These are phyloP conservation scores for Solanum chacoense DNA, from an alignment of 305 asterid genomes.

Conservation along the genomic window DNA sequence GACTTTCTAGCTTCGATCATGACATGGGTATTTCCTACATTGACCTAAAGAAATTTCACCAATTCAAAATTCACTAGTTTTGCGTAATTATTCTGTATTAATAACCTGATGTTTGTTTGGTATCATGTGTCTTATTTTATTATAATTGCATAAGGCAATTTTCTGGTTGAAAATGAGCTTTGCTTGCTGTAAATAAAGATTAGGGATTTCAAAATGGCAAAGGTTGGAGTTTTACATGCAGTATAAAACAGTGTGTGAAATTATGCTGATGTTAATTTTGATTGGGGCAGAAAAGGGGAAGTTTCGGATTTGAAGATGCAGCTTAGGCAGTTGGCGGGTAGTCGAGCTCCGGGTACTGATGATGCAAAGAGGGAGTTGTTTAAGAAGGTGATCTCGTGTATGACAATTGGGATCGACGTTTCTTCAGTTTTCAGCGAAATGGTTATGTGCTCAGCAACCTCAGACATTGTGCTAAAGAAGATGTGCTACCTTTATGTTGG, in stretches of 20 bases:
- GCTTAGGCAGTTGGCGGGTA: conserved; percentile 95
- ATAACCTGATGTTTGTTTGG: not conserved
- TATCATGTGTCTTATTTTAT: not conserved
- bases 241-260: not conserved
- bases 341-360: conserved; percentile 91
- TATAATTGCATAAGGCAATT: not conserved
- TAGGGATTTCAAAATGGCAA: not conserved
- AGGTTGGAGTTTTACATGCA: not conserved
- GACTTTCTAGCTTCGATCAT: not conserved
- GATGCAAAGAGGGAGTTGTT: conserved; percentile 87
- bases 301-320: conserved; percentile 89
- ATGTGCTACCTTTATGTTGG: conserved; percentile 98
- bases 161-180: not conserved
- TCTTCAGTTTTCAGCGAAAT: conserved; percentile 95
- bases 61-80: not conserved
- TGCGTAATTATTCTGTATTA: not conserved
- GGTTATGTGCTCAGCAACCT: conserved; percentile 99
- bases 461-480: conserved; percentile 95
- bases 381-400: conserved; percentile 95
- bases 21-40: not conserved
- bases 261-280: conserved; percentile 11
- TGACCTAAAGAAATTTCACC: not conserved
- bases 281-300: conserved; percentile 75
- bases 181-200: not conserved
- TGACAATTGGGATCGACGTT: conserved; percentile 95